phyloP scores from a whole-genome alignment of 2,329 filamentous ascomycete species.

The Epicoccum sorghinum region DNA sequence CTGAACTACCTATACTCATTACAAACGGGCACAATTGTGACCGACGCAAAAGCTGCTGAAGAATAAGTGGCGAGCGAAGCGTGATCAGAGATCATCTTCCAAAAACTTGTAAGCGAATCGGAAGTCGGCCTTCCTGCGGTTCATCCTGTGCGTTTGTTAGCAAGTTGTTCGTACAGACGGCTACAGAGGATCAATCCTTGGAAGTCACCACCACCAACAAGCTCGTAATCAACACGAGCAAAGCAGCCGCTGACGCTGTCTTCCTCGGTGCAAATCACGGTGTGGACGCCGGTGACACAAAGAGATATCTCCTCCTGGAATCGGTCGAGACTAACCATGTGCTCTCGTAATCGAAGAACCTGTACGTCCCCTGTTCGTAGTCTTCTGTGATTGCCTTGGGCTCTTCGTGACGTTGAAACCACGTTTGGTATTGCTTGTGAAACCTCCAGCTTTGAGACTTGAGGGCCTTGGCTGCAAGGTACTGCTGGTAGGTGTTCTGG shows the following conservation, averaged over 20 bases:
- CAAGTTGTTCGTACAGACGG: neutral
- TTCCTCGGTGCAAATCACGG: neutral
- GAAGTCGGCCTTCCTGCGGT: constrained; percentile 95
- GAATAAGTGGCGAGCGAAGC: neutral
- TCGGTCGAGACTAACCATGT: constrained; percentile 73
- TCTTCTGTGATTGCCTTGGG: constrained; percentile 98
- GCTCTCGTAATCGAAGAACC: constrained; percentile 99
- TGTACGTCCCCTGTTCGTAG: constrained; percentile 97
- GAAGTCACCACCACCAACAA: neutral
- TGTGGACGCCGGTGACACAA: neutral
- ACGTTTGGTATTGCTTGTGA: constrained; percentile 98
- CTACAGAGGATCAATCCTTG: neutral
- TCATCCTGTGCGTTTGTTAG: constrained; percentile 76
- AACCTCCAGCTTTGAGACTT: constrained; percentile 99
- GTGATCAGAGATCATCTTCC: constrained; percentile 79
- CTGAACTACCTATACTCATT: constrained; percentile 44
- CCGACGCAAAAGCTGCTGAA: constrained; percentile 8
- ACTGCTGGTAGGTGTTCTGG: constrained; percentile 94
- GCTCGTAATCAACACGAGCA: neutral
- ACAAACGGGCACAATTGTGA: constrained; percentile 32
- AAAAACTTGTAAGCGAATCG: constrained; percentile 98
- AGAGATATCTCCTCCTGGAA: neutral
- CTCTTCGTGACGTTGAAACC: constrained; percentile 98
- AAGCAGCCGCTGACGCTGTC: neutral
- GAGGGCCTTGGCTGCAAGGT: constrained; percentile 91